These are phyloP conservation scores for Clonostachys chloroleuca DNA, from an alignment of 2,329 filamentous ascomycete species.

Conservation along the genomic window DNA sequence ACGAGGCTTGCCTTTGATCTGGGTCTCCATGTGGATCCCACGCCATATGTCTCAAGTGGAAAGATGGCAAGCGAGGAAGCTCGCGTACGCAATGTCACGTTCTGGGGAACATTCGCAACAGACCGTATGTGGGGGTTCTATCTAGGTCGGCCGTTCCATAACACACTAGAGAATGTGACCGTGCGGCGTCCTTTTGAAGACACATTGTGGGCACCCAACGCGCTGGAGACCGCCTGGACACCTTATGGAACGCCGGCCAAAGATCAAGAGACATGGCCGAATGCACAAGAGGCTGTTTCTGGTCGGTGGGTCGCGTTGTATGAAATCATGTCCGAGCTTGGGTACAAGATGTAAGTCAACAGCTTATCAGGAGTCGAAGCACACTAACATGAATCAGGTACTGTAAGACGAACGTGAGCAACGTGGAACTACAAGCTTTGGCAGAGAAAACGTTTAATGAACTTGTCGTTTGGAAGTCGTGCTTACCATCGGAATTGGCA, in stretches of 20 bases:
- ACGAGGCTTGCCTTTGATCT: slow-evolving; percentile 7
- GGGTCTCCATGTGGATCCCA: slow-evolving; percentile 9
- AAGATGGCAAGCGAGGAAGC: slow-evolving; percentile 4
- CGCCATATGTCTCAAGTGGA: slow-evolving; percentile 1
- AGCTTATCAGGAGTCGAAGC: no score
- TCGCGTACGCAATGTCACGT: slow-evolving; percentile 6
- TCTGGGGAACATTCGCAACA: slow-evolving; percentile 8
- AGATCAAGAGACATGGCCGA: neutral
- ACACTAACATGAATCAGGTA: neutral
- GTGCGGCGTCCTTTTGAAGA: no score
- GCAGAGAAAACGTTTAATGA: neutral
- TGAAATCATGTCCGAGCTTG: neutral
- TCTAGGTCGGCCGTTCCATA: no score
- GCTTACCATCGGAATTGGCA: slow-evolving; percentile 8
- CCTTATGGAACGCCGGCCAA: no score
- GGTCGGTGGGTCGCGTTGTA: slow-evolving; percentile 9
- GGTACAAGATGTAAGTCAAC: no score
- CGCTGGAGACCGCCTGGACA: no score
- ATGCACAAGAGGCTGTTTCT: slow-evolving; percentile 9
- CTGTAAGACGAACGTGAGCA: slow-evolving; percentile 9
- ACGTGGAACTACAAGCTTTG: slow-evolving; percentile 3
- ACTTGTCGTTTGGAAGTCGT: neutral
- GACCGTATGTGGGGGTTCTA: no score
- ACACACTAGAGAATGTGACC: no score
- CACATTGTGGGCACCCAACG: no score